Evolutionary conservation across 2,329 filamentous ascomycete genomes (phyloP).

Genomic region (Exophiala oligosperma): DNA sequence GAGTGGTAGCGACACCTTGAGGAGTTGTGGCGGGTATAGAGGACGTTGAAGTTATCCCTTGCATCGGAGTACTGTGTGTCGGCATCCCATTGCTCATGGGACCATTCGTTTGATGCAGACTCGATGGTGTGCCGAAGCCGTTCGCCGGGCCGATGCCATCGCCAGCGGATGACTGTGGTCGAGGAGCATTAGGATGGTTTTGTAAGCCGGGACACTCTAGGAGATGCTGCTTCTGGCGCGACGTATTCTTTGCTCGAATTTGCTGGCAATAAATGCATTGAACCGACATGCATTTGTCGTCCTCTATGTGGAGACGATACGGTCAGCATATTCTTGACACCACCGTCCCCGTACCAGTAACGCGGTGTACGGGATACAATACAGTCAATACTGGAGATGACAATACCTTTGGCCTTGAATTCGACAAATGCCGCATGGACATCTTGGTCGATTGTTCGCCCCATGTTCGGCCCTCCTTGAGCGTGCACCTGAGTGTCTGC

Average conservation of each 20-base stretch:
- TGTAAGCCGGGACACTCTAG: conserved; percentile 51
- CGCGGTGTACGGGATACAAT: conserved; percentile 3
- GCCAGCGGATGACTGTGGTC: conserved; percentile 40
- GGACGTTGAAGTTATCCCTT: conserved; percentile 38
- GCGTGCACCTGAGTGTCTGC: background rate
- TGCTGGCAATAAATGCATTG: conserved; percentile 56
- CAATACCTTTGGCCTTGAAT: conserved; percentile 52
- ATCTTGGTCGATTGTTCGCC: conserved; percentile 53
- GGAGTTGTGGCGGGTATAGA: conserved; percentile 34
- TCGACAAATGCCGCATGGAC: conserved; percentile 55
- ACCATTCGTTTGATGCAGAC: conserved; percentile 44
- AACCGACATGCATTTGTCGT: conserved; percentile 50
- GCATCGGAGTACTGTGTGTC: conserved; percentile 44
- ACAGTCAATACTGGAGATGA: conserved; percentile 38
- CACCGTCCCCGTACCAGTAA: conserved; percentile 15
- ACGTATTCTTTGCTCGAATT: conserved; percentile 54
- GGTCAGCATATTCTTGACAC: conserved; percentile 21
- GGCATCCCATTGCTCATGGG: conserved; percentile 46
- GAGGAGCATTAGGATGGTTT: conserved; percentile 45
- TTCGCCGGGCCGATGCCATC: conserved; percentile 43
- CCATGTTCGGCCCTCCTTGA: conserved; percentile 38
- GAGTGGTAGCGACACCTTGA: conserved; percentile 17
- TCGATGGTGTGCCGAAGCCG: conserved; percentile 44
- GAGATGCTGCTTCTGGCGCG: conserved; percentile 53
- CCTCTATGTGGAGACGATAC: conserved; percentile 25